Conservation (phyloP, 352 stramenopile genomes). For the Achlya hypogyna region DNA sequence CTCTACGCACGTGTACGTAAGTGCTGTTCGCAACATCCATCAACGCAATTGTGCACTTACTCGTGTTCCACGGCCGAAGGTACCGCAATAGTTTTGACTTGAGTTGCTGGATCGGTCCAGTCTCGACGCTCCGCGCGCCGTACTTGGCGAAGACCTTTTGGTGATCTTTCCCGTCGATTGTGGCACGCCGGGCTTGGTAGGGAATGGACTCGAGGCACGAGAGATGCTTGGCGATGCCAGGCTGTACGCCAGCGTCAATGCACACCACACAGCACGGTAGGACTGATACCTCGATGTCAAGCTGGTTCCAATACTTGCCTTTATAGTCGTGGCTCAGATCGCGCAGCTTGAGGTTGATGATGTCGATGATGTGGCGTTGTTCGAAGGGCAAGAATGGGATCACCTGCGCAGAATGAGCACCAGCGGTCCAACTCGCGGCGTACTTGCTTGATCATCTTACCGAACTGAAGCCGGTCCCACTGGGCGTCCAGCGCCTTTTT, state of each 20-base stretch:
- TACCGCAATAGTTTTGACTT: constrained; percentile 75
- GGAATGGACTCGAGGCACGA: constrained; percentile 62
- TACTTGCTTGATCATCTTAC: constrained; percentile 83
- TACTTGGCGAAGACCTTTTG: constrained; percentile 54
- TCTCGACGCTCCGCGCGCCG: constrained; percentile 71
- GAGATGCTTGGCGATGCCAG: constrained; percentile 52
- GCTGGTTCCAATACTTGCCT: constrained; percentile 58
- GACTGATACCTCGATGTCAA: constrained; percentile 61
- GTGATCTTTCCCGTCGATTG: constrained; percentile 32
- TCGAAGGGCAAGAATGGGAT: constrained; percentile 85
- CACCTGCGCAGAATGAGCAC: constrained; percentile 31
- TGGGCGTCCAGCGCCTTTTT: constrained; percentile 72
- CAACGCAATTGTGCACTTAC: constrained; percentile 21
- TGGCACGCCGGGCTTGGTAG: constrained; percentile 53
- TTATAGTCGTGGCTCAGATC: constrained; percentile 69
- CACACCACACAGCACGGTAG: too few relatives aligned
- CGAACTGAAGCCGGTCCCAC: constrained; percentile 83
- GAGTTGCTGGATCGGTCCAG: constrained; percentile 62
- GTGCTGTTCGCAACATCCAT: neutral
- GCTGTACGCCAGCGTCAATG: too few relatives aligned
- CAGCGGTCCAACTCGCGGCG: neutral
- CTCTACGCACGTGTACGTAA: constrained; percentile 24
- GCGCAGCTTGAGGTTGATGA: constrained; percentile 72
- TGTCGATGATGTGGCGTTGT: constrained; percentile 62
- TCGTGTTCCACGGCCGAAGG: constrained; percentile 61